phyloP scores from a whole-genome alignment of 495 filamentous ascomycete genomes.

The Penicillium coffeae region DNA sequence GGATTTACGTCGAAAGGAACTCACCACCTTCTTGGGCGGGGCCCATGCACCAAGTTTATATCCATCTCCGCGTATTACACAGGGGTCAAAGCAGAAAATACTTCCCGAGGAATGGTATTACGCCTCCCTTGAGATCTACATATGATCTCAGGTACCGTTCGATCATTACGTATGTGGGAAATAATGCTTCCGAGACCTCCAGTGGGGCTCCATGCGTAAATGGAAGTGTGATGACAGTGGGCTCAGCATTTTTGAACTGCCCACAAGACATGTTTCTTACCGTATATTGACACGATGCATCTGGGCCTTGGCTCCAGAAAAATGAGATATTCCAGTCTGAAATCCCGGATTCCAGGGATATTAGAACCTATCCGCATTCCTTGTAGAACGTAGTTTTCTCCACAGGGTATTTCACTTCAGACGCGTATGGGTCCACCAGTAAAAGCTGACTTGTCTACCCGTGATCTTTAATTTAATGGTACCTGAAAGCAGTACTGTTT shows the following conservation, averaged over 20 bases:
- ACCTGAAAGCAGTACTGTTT: no score
- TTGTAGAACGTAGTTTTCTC: background rate
- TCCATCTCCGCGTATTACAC: background rate
- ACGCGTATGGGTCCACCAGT: background rate
- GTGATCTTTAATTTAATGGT: no score
- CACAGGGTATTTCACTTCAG: background rate
- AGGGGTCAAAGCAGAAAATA: background rate
- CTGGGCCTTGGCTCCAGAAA: no score
- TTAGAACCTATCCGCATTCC: background rate
- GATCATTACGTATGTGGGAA: background rate
- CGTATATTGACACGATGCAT: no score
- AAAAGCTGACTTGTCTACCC: no score
- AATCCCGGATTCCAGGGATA: background rate
- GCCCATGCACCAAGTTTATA: background rate
- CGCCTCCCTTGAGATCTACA: slow-evolving; percentile 1
- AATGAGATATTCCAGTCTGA: background rate
- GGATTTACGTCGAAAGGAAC: no score
- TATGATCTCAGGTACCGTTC: background rate
- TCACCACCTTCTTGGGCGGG: no score
- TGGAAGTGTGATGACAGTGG: no score
- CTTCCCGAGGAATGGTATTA: slow-evolving; percentile 5
- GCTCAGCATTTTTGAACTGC: no score
- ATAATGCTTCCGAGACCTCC: no score
- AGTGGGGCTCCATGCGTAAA: no score
- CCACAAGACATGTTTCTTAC: no score